phyloP scores from a whole-genome alignment of 495 filamentous ascomycete species.

The Penicillium cataractarum region DNA sequence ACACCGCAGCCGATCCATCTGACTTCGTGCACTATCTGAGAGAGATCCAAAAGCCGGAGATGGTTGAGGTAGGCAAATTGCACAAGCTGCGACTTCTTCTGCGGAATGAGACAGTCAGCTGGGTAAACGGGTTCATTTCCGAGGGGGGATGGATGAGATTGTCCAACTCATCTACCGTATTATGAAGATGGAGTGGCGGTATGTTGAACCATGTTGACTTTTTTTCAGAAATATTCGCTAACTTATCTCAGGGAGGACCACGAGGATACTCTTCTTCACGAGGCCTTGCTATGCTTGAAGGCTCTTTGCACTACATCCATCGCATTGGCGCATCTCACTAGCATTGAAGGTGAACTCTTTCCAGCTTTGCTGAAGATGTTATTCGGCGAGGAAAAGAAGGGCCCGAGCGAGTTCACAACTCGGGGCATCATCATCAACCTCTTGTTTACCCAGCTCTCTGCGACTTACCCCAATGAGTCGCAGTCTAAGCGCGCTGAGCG shows the following conservation, averaged over 20 bases:
- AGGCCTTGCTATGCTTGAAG: slow-evolving; percentile 91
- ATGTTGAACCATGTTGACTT: slow-evolving; percentile 33
- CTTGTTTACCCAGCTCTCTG: slow-evolving; percentile 80
- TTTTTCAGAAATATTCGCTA: slow-evolving; percentile 8
- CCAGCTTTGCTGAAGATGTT: slow-evolving; percentile 85
- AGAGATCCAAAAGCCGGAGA: slow-evolving; percentile 75
- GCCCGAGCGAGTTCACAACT: slow-evolving; percentile 93
- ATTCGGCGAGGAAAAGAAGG: slow-evolving; percentile 96
- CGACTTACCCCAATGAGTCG: slow-evolving; percentile 53
- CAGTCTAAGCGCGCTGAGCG: slow-evolving; percentile 60
- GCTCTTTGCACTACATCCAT: slow-evolving; percentile 89
- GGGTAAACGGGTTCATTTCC: slow-evolving; percentile 89
- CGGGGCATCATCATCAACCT: slow-evolving; percentile 84
- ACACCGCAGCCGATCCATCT: slow-evolving; percentile 61
- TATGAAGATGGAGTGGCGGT: slow-evolving; percentile 96
- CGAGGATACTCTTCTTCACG: slow-evolving; percentile 90
- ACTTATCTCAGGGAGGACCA: slow-evolving; percentile 79
- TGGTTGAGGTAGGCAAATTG: slow-evolving; percentile 87
- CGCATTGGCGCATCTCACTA: slow-evolving; percentile 77
- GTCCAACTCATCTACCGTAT: slow-evolving; percentile 84
- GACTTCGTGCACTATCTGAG: slow-evolving; percentile 83
- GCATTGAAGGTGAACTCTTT: slow-evolving; percentile 79
- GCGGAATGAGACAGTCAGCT: slow-evolving; percentile 90
- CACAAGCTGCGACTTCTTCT: slow-evolving; percentile 91
- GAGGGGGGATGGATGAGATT: slow-evolving; percentile 93